phyloP scores from a whole-genome alignment of 73 alveolate genomes.

The Tetrahymena malaccensis region DNA sequence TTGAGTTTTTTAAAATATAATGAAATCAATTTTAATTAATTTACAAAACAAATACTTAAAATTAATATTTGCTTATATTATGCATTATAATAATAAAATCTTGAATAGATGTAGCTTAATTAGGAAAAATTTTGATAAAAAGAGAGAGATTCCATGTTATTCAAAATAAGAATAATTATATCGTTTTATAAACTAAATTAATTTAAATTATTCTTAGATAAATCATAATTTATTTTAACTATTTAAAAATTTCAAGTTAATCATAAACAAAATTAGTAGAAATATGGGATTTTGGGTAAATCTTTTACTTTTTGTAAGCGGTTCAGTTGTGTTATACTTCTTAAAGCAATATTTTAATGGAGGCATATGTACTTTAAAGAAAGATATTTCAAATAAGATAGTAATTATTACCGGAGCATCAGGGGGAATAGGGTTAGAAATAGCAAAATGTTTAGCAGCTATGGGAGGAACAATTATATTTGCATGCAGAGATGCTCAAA shows the following conservation, averaged over 20 bases:
- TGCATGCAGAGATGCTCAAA: not conserved
- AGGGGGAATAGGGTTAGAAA: not conserved
- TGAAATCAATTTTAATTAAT: too few species aligned
- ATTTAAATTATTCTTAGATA: not conserved
- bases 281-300: not conserved
- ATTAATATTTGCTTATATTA: too few species aligned
- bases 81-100: too few species aligned
- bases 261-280: not conserved
- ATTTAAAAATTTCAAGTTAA: not conserved
- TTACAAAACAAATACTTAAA: too few species aligned
- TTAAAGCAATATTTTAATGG: not conserved
- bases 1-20: too few species aligned
- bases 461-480: conserved; percentile 2
- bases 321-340: not conserved
- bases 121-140: too few species aligned
- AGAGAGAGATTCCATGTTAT: not conserved
- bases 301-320: not conserved
- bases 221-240: not conserved
- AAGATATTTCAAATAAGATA: not conserved
- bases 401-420: conserved; percentile 7
- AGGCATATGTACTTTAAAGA: not conserved
- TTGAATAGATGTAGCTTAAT: too few species aligned
- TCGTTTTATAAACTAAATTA: not conserved
- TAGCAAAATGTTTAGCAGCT: not conserved
- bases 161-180: not conserved